A percentile compares a stretch with the other conserved stretches of the same genome.
Evolutionary conservation across 2,329 filamentous ascomycete species (phyloP).

Genomic region (Colletotrichum caudatum): DNA sequence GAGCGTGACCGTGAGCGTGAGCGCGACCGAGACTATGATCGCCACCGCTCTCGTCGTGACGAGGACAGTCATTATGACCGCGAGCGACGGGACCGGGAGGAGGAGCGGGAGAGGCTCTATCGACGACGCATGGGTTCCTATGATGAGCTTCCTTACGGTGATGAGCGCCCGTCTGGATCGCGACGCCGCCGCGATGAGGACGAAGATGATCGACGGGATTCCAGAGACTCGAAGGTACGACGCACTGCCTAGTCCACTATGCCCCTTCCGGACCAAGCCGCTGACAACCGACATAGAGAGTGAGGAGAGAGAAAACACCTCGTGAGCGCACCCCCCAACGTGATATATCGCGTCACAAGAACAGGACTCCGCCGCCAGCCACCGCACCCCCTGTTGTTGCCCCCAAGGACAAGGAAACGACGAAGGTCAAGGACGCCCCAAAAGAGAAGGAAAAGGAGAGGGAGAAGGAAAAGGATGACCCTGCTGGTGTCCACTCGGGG

Average conservation of each 20-base stretch:
- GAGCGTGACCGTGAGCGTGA: slow-evolving; percentile 49
- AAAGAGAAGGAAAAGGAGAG: slow-evolving; percentile 67
- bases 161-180: slow-evolving; percentile 73
- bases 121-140: slow-evolving; percentile 83
- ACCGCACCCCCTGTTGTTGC: slow-evolving; percentile 45
- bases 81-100: slow-evolving; percentile 88
- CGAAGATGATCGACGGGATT: slow-evolving; percentile 76
- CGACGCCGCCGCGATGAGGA: slow-evolving; percentile 84
- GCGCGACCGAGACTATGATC: slow-evolving; percentile 61
- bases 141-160: slow-evolving; percentile 93
- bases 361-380: slow-evolving; percentile 64
- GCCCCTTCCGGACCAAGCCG: slow-evolving; percentile 5
- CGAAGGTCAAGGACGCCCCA: slow-evolving; percentile 44
- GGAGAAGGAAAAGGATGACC: slow-evolving; percentile 66
- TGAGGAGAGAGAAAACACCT: slow-evolving; percentile 67
- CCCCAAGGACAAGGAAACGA: slow-evolving; percentile 43
- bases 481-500: slow-evolving; percentile 77
- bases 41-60: slow-evolving; percentile 68
- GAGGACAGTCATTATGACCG: slow-evolving; percentile 82
- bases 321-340: slow-evolving; percentile 72
- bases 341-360: slow-evolving; percentile 65
- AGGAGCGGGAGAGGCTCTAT: slow-evolving; percentile 89
- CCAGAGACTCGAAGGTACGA: slow-evolving; percentile 75
- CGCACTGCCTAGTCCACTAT: background rate
- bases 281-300: slow-evolving; percentile 60